Conservation (phyloP, 768 basidiomycete species). For the Boletus barrowsii region DNA sequence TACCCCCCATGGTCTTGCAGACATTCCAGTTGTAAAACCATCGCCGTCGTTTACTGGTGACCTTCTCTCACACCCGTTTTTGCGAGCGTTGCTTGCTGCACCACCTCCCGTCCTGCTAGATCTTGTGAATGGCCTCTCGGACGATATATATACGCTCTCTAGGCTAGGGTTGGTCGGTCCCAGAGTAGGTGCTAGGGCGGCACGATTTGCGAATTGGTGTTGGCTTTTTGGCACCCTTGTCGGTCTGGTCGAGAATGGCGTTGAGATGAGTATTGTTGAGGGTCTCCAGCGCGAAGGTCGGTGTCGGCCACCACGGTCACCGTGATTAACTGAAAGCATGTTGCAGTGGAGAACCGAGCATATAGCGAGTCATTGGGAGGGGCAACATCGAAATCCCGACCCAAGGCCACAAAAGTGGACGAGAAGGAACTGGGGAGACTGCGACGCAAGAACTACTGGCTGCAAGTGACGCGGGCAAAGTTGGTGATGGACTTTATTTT, state of each 20-base stretch:
- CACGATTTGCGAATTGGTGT: conserved; percentile 78
- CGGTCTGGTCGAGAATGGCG: conserved; percentile 77
- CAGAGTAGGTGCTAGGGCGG: conserved; percentile 64
- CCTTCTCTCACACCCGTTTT: conserved; percentile 52
- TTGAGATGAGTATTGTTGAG: conserved; percentile 70
- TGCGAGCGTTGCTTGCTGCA: conserved; percentile 73
- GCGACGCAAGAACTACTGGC: conserved; percentile 72
- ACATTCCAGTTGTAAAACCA: conserved; percentile 7
- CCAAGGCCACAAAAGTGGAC: conserved; percentile 55
- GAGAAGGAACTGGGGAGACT: conserved; percentile 69
- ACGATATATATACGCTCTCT: conserved; percentile 78
- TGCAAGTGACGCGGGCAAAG: conserved; percentile 67
- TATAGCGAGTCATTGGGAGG: conserved; percentile 73
- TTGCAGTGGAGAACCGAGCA: conserved; percentile 65
- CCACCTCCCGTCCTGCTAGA: conserved; percentile 82
- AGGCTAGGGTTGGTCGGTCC: conserved; percentile 66
- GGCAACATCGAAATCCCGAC: conserved; percentile 66
- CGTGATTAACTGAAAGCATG: not conserved
- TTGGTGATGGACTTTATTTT: conserved; percentile 83
- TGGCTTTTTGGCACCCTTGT: conserved; percentile 81
- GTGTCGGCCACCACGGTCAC: not conserved
- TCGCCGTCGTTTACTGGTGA: conserved; percentile 12
- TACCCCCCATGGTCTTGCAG: conserved; percentile 20
- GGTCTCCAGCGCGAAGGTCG: conserved; percentile 62
- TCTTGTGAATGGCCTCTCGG: conserved; percentile 67